Evolutionary conservation across 2,329 filamentous ascomycete species (phyloP), one percentile per base, ranked within the genome.

Genomic region (Rutstroemia sp.): DNA sequence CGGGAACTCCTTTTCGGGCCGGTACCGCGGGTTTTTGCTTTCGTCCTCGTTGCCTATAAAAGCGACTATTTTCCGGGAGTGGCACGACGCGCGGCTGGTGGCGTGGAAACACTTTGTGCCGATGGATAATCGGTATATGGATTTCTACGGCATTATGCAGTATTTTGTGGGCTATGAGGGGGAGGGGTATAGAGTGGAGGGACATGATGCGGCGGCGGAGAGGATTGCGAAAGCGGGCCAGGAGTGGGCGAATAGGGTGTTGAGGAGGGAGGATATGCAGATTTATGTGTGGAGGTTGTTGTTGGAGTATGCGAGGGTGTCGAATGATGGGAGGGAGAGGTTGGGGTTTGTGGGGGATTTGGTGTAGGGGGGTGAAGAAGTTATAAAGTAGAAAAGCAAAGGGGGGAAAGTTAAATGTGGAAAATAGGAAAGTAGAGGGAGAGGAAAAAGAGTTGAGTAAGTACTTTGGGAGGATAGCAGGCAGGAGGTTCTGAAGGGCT

Each of bases 101-200:
- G 78, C 87, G 0, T 94, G 89, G 89, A 82, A 84, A 65, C 89
- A 94, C 70, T 92, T 89, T 64, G 84, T 92, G 2, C 89, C 89
- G 4, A 87, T 94, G 82, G 87, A 91, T 67, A 87, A 81, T 65
- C 80, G 84, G 1, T 91, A 85, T 64, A 73, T 80, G 44, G 89
- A 92, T 67, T 81, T 87, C 65, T 90, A 83, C 60, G 84, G 82
- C 30, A 84, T 89, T 55, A 79, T 90, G 78, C 80, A 87, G 63
- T 92, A 89, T 66, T 90, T 92, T 64, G 62, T 89, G 1, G 86
- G 86, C 0, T 86, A 85, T 63, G 72, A 74, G 1, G 79, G 76
- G 42, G 58, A 64, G 23, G 60, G 62, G n/a, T 44, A 61, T 1
- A 59, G 67, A 38, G 61, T 70, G 1, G 61, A 64, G 10, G 59